Base-by-base conservation (phyloP, 768 basidiomycete genomes). In the Suillus subaureus region DNA sequence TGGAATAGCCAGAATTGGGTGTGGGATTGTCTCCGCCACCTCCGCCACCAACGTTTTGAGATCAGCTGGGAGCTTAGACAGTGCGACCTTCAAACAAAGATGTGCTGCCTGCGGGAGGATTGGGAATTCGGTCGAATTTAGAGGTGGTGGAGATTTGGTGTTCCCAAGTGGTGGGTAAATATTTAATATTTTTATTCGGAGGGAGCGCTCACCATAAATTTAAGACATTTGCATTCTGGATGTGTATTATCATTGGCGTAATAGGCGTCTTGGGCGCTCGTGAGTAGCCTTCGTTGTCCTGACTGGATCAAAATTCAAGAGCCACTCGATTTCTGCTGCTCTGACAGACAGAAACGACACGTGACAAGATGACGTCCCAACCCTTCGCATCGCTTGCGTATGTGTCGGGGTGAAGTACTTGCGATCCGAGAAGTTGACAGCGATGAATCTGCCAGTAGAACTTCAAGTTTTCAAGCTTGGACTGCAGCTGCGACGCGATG, bases 61-160 rank as follows among this genome's bases (percentile, higher is more conserved):
- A 64, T 70, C 56, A 68, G 69, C 15, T 67, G 63, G 61, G 62
- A 69, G 33, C 21, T 68, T 42, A 61, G 64, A 28, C 67, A 70
- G 37, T 68, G 45, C 43, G 67, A 40, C 37, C 40, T 78, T 37
- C 70, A 77, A 52, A 60, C 58, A 73, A 1, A 66, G 6, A 78
- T 76, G 75, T 64, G 63, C 26, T 64, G 56, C 39, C 49, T 76
- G 18, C 58, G 76, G 64, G 75, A 76, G 1, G 73, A 26, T 28
- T 60, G 58, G 40, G 58, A 60, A 21, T 60, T 42, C 40, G 39
- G 39, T 42, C 58, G 12, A 8, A 60, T 60, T 42, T 60, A 28
- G 12, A 28, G 11, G 26, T 51, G 49, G 23, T 21, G 26, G n/a
- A 56, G 35, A 42, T 60, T 26, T 13, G 15, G 26, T 2, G 13